Base-by-base conservation (phyloP, 116 monocot species). In the Cymodocea nodosa region DNA sequence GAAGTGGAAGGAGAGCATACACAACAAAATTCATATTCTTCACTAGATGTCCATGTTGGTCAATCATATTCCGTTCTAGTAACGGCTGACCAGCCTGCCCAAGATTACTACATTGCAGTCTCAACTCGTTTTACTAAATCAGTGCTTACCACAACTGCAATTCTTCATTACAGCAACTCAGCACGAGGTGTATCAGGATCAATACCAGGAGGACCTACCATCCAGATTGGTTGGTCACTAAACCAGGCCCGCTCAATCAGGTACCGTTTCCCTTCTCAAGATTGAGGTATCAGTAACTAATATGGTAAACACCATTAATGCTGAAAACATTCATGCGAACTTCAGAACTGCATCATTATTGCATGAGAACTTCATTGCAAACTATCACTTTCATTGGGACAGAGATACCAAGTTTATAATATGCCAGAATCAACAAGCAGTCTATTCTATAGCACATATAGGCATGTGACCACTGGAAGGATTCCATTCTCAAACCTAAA, bases 1-100 rank as follows among this genome's bases (percentile, higher is more conserved):
- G 94, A 94, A 74, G 86, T 94, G 48, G 94, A 94, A 74, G 94
- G 94, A 35, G 86, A 76, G 5, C 94, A 89, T 76, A 94, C 94
- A 6, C 16, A 89, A 1, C 94, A 94, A 68, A 84, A 72, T 37
- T 58, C 60, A 0, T 89, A 78, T 68, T 67, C 76, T 51, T 94
- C 94, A 56, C 52, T 94, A 24, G 86, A 94, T 66, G 68, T 94
- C 48, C 94, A 94, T 68, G 70, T 74, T 36, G 87, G 87, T 8
- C 87, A 87, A 68, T 87, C 84, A 23, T 35, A 60, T 56, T 87
- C 84, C 60, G 71, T 83, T 30, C 76, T 87, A 23, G 78, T 87
- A 73, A 81, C 87, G 17, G 80, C 85, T 34, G 71, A 89, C 68
- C 82, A 80, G 73, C 57, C 66, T 13, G 73, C 77, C 19, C 63